phyloP scores from a whole-genome alignment of 2,329 filamentous ascomycete genomes.

The Tolypocladium pustulatum region DNA sequence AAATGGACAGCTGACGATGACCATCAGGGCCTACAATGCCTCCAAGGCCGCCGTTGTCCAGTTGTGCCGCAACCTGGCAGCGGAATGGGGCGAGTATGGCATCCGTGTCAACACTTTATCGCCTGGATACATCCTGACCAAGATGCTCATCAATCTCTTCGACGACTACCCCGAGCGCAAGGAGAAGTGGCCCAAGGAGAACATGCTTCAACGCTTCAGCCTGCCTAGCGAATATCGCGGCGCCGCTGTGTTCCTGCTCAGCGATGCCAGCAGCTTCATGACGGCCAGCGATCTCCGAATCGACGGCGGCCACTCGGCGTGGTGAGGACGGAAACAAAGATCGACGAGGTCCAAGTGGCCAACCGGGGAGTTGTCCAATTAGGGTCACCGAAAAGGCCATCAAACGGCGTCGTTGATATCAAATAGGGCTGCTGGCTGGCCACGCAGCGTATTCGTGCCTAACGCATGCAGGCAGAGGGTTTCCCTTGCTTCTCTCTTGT shows the following conservation, averaged over 20 bases:
- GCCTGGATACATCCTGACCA: slow-evolving; percentile 69
- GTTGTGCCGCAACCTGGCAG: slow-evolving; percentile 57
- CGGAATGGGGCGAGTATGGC: slow-evolving; percentile 61
- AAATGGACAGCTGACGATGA: neutral
- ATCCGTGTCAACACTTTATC: slow-evolving; percentile 77
- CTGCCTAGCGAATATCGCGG: slow-evolving; percentile 60
- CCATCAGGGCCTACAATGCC: slow-evolving; percentile 57
- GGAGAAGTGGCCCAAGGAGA: slow-evolving; percentile 66
- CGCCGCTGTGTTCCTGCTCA: slow-evolving; percentile 62
- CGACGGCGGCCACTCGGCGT: slow-evolving; percentile 58
- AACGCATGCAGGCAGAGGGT: neutral
- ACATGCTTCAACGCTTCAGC: slow-evolving; percentile 69
- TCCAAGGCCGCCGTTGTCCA: slow-evolving; percentile 67
- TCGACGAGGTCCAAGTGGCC: neutral
- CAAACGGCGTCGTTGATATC: neutral
- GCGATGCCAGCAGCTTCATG: slow-evolving; percentile 63
- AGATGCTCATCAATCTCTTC: slow-evolving; percentile 77
- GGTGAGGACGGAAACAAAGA: slow-evolving; percentile 27
- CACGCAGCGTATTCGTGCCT: neutral
- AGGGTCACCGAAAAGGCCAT: too few relatives aligned
- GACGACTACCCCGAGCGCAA: slow-evolving; percentile 59
- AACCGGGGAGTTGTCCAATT: neutral
- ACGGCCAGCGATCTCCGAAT: slow-evolving; percentile 62
- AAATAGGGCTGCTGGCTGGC: neutral
- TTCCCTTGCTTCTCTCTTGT: neutral